A percentile compares a stretch with the other conserved stretches of the same genome.
Evolutionary conservation across 169 alveolate species (phyloP).

Genomic region (Pseudocohnilembus persalinus): DNA sequence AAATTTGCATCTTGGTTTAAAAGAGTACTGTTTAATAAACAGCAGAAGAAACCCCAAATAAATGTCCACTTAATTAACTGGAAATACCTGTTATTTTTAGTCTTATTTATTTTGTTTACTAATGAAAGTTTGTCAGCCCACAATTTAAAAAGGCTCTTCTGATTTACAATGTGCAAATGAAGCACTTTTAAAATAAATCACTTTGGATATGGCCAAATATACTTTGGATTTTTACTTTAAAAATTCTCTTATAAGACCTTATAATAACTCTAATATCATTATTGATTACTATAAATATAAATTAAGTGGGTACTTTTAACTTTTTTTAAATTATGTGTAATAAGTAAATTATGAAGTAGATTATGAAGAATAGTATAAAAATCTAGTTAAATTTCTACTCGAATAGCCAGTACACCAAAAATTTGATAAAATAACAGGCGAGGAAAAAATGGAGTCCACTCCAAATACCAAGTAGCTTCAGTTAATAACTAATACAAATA

Average conservation of each 20-base stretch:
- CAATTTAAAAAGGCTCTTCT: neutral
- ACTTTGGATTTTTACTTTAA: neutral
- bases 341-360: neutral
- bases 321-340: neutral
- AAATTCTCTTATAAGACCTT: neutral
- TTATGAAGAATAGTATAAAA: neutral
- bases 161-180: neutral
- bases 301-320: neutral
- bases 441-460: neutral
- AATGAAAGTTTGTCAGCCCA: neutral
- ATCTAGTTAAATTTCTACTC: neutral
- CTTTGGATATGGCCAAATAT: neutral
- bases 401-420: neutral
- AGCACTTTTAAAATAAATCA: neutral
- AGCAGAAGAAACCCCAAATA: neutral
- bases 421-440: neutral
- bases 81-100: constrained; percentile 3
- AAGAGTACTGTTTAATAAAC: neutral
- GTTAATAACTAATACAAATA: neutral
- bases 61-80: neutral
- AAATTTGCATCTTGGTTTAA: neutral
- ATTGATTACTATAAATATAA: neutral
- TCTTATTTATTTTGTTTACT: neutral
- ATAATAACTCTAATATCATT: neutral
- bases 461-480: neutral